Evolutionary conservation across 371 early-diverging fungal genomes (phyloP).

Genomic region (Conidiobolus incongruus): DNA sequence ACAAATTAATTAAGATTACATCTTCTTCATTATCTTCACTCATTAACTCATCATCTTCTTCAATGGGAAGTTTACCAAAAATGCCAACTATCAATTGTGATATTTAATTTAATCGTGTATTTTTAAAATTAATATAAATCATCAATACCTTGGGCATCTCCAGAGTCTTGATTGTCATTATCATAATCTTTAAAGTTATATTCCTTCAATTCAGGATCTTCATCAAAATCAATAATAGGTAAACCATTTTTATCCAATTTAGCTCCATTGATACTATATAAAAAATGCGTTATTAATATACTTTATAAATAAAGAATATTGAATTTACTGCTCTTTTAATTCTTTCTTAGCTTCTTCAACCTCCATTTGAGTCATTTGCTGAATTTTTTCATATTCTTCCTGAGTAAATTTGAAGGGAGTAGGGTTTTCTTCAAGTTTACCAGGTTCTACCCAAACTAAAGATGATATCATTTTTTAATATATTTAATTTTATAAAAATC

Average conservation of each 20-base stretch:
- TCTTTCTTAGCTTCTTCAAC: slow-evolving; percentile 46
- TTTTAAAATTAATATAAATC: no score
- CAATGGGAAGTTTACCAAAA: background rate
- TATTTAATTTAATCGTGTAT: no score
- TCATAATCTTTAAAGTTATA: slow-evolving; percentile 60
- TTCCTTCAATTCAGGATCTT: slow-evolving; percentile 30
- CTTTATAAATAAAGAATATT: background rate
- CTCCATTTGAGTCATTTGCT: slow-evolving; percentile 36
- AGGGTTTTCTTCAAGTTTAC: no score
- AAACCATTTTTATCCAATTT: background rate
- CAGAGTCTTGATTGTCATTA: slow-evolving; percentile 17
- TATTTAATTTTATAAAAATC: no score
- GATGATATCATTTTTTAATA: no score
- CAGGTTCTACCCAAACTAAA: no score
- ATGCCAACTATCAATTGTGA: background rate
- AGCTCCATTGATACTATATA: background rate
- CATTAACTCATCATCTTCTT: background rate
- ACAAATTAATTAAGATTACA: background rate
- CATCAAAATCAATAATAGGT: slow-evolving; percentile 11
- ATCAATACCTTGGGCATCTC: slow-evolving; percentile 14
- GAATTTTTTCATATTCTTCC: slow-evolving; percentile 61
- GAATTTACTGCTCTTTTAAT: background rate
- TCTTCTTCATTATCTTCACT: slow-evolving; percentile 10
- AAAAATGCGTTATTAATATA: background rate
- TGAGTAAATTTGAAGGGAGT: no score